Conservation (phyloP, 805 yeast genomes). For the Hanseniaspora vineae region DNA sequence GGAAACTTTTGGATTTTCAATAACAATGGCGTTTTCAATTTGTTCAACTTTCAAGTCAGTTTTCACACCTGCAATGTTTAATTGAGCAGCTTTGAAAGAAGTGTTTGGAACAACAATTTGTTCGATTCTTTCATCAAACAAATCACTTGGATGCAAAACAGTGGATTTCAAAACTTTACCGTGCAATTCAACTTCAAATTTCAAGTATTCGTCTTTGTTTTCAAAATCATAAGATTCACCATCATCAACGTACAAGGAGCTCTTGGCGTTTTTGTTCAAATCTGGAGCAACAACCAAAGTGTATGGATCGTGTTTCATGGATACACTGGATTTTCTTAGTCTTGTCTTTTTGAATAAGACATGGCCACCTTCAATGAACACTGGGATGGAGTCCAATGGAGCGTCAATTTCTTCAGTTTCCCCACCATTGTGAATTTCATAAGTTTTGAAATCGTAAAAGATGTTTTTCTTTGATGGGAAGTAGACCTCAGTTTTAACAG, state of each 20-base stretch:
- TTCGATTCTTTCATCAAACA: constrained; percentile 2
- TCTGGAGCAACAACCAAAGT: constrained; percentile 54
- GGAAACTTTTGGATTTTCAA: constrained; percentile 39
- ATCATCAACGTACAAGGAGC: constrained; percentile 68
- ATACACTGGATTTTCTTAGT: constrained; percentile 63
- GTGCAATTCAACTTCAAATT: constrained; percentile 28
- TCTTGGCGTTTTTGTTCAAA: constrained; percentile 36
- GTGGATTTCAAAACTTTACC: constrained; percentile 20
- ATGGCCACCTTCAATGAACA: constrained; percentile 67
- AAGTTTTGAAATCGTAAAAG: constrained; percentile 42
- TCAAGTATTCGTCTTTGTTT: constrained; percentile 35
- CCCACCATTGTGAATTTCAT: constrained; percentile 26
- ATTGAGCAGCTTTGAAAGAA: background rate
- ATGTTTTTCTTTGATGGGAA: constrained; percentile 32
- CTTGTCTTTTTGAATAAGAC: constrained; percentile 57
- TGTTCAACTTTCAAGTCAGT: background rate
- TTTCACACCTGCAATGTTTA: background rate
- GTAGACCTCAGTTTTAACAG: constrained; percentile 22
- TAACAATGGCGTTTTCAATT: constrained; percentile 14
- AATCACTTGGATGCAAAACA: background rate
- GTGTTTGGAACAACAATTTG: constrained; percentile 3
- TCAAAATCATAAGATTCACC: constrained; percentile 56
- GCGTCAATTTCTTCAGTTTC: constrained; percentile 23
- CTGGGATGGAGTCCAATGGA: constrained; percentile 52
- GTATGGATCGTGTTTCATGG: constrained; percentile 72